These are phyloP conservation scores for Starmera quercuum DNA, from an alignment of 805 yeast species.

Conservation along the genomic window DNA sequence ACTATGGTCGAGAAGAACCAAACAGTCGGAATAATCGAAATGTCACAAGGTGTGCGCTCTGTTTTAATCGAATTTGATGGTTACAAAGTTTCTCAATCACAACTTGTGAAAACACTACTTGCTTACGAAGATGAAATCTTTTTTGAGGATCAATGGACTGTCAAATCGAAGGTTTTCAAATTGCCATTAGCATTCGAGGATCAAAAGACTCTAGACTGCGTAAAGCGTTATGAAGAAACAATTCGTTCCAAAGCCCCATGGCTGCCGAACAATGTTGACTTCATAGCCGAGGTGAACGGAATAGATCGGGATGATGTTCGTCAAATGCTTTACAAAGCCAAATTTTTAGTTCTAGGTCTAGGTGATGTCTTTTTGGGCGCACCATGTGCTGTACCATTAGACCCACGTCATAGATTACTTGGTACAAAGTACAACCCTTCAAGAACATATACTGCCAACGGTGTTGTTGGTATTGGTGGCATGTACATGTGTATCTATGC, in stretches of 20 bases:
- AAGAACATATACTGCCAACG: conserved; percentile 92
- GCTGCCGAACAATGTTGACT: conserved; percentile 97
- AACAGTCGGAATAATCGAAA: conserved; percentile 80
- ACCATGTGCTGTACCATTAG: conserved; percentile 97
- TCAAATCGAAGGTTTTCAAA: conserved; percentile 72
- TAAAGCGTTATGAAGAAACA: conserved; percentile 85
- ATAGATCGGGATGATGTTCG: conserved; percentile 68
- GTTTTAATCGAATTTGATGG: conserved; percentile 84
- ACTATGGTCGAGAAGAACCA: conserved; percentile 58
- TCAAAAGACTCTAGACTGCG: conserved; percentile 80
- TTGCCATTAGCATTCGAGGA: conserved; percentile 98
- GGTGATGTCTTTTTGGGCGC: conserved; percentile 98
- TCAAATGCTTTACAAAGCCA: conserved; percentile 81
- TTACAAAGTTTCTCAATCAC: conserved; percentile 47
- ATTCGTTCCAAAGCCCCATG: conserved; percentile 92
- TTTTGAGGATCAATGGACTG: conserved; percentile 75
- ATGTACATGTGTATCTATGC: conserved; percentile 98
- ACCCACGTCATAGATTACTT: conserved; percentile 87
- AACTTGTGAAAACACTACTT: conserved; percentile 53
- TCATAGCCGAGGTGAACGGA: conserved; percentile 83
- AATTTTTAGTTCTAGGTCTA: conserved; percentile 86
- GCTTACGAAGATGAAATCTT: conserved; percentile 72
- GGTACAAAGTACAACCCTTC: conserved; percentile 97
- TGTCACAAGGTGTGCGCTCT: conserved; percentile 97
- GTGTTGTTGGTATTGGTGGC: conserved; percentile 97